These are phyloP conservation scores for Seiridium cupressi DNA, from an alignment of 2,329 filamentous ascomycete species.

Conservation along the genomic window DNA sequence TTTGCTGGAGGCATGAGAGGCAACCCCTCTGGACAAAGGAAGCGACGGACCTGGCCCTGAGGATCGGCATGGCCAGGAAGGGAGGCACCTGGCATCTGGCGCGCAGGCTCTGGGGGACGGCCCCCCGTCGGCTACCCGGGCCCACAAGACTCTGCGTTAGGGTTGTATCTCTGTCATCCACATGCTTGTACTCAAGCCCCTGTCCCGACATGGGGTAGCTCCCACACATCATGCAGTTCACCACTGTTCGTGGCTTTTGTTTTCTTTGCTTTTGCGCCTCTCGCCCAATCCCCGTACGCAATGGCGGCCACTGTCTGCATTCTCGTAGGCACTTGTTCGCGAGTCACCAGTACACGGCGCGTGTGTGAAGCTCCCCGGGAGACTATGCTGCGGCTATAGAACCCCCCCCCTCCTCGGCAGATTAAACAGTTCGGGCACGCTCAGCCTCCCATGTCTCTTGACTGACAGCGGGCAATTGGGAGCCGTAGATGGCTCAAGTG, in stretches of 20 bases:
- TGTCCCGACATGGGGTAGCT: not conserved
- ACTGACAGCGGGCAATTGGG: too few species aligned
- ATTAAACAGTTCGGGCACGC: too few species aligned
- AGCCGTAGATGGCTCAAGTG: too few species aligned
- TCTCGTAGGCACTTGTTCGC: not conserved
- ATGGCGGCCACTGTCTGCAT: not conserved
- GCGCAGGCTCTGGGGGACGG: too few species aligned
- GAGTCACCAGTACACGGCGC: not conserved
- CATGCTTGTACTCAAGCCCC: not conserved
- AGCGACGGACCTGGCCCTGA: too few species aligned
- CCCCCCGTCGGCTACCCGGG: not conserved
- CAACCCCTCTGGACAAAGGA: too few species aligned
- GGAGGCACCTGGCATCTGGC: too few species aligned
- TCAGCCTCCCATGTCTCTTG: too few species aligned
- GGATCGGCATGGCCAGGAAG: too few species aligned
- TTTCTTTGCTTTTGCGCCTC: not conserved
- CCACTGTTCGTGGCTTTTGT: not conserved
- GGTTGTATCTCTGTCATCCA: not conserved
- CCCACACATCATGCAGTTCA: slow-evolving; percentile 1
- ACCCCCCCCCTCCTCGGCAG: too few species aligned
- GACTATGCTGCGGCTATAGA: too few species aligned
- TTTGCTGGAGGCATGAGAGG: too few species aligned
- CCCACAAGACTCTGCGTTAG: not conserved
- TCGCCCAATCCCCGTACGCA: not conserved
- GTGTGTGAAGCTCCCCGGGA: not conserved